phyloP scores from a whole-genome alignment of 371 early-diverging fungal genomes.

The Lichtheimia ramosa region DNA sequence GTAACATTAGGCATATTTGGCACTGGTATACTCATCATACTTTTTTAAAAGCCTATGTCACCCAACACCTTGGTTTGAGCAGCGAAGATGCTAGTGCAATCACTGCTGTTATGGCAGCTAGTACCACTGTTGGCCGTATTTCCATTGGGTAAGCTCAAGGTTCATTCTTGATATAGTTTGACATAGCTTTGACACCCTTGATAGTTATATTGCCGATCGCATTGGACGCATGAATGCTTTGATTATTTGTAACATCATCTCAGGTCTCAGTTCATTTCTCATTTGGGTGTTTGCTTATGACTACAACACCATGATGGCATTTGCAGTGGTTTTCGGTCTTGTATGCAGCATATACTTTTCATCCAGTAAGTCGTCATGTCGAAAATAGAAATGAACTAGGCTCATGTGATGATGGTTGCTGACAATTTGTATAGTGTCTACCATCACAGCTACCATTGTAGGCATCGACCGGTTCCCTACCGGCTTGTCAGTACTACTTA shows the following conservation, averaged over 20 bases:
- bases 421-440: conserved; percentile 23
- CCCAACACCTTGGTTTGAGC: conserved; percentile 13
- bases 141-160: conserved; percentile 8
- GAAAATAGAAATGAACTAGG: too few species aligned
- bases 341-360: conserved; percentile 41
- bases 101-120: conserved; percentile 15
- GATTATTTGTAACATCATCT: conserved; percentile 2
- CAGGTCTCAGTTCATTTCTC: not conserved
- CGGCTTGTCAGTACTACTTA: conserved; percentile 29
- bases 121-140: conserved; percentile 16
- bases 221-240: conserved; percentile 15
- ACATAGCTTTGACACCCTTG: not conserved
- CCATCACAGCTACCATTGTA: conserved; percentile 29
- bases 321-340: conserved; percentile 34
- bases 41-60: conserved; percentile 15
- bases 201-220: conserved; percentile 10
- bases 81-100: conserved; percentile 12
- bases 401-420: not conserved
- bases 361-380: conserved; percentile 12
- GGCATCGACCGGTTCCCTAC: conserved; percentile 41
- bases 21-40: not conserved
- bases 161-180: not conserved
- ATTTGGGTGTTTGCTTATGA: conserved; percentile 24
- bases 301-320: conserved; percentile 34
- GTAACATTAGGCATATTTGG: not conserved